These are phyloP conservation scores for Limnanthes douglasii DNA, from an alignment of 345 rosid species.

Conservation along the genomic window DNA sequence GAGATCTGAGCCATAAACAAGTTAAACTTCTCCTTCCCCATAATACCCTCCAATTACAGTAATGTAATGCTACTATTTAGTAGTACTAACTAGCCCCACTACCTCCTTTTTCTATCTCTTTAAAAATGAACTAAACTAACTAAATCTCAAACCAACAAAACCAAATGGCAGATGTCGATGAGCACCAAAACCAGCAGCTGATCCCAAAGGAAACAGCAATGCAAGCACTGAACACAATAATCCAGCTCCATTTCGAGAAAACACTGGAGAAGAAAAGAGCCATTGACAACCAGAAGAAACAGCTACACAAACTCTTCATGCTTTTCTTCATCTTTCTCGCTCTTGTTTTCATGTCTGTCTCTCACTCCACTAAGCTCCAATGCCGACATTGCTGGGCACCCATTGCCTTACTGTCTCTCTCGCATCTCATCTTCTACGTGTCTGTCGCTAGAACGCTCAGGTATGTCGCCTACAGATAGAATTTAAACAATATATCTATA, in stretches of 20 bases:
- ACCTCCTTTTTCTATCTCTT: background rate
- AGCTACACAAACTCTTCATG: conserved; percentile 77
- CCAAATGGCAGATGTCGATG: conserved; percentile 59
- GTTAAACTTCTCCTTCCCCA: background rate
- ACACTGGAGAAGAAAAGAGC: conserved; percentile 90
- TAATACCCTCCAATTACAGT: too few species aligned
- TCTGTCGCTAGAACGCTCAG: conserved; percentile 81
- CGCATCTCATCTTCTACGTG: conserved; percentile 84
- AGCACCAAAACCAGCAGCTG: conserved; percentile 23
- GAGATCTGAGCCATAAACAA: too few species aligned
- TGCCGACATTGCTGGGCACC: conserved; percentile 96
- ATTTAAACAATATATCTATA: too few species aligned
- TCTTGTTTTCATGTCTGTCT: conserved; percentile 35
- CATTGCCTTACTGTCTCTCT: conserved; percentile 57
- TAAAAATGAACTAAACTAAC: background rate
- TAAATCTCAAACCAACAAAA: conserved; percentile 2
- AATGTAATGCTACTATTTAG: too few species aligned
- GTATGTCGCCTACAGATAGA: too few species aligned
- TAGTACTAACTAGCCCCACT: too few species aligned
- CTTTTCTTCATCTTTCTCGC: conserved; percentile 87
- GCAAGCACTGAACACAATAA: conserved; percentile 82
- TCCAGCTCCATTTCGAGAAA: conserved; percentile 96
- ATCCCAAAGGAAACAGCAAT: conserved; percentile 81
- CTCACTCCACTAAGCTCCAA: conserved; percentile 52
- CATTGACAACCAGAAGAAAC: conserved; percentile 91